phyloP scores from a whole-genome alignment of 495 filamentous ascomycete species.

The Tuber borchii region DNA sequence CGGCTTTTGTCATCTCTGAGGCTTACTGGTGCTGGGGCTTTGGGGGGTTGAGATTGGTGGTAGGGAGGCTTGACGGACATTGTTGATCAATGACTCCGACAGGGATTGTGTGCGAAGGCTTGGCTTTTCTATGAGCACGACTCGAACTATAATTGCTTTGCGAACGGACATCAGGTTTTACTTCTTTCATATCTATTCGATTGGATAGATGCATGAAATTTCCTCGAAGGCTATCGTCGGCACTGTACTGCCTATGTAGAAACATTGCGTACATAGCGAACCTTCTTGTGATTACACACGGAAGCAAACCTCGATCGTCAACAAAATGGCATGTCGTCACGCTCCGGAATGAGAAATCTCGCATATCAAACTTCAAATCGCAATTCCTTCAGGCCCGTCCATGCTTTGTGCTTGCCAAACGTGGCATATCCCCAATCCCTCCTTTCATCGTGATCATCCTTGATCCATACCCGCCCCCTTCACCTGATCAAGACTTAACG shows the following conservation, averaged over 20 bases:
- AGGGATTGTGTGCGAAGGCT: conserved; percentile 35
- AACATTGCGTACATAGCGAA: conserved; percentile 38
- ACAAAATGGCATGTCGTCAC: conserved; percentile 36
- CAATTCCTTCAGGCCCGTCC: conserved; percentile 42
- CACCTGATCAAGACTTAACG: conserved; percentile 27
- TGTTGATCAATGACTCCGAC: conserved; percentile 23
- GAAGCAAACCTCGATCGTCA: conserved; percentile 39
- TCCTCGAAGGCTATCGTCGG: conserved; percentile 40
- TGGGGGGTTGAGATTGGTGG: conserved; percentile 22
- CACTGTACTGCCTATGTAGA: conserved; percentile 36
- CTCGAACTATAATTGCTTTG: conserved; percentile 26
- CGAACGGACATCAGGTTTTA: conserved; percentile 37
- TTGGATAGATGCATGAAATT: conserved; percentile 5
- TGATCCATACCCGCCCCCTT: conserved; percentile 40
- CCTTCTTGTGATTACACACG: conserved; percentile 39
- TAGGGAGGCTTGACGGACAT: conserved; percentile 33
- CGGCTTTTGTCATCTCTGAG: conserved; percentile 17
- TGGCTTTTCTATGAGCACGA: conserved; percentile 34
- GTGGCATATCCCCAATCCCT: conserved; percentile 17
- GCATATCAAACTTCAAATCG: conserved; percentile 44
- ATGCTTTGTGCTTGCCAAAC: conserved; percentile 11
- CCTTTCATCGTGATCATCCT: conserved; percentile 29
- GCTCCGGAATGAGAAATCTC: conserved; percentile 35
- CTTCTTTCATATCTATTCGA: conserved; percentile 23
- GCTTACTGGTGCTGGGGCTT: conserved; percentile 39